Evolutionary conservation across 116 monocot species (phyloP).

Genomic region (Iris pallida): DNA sequence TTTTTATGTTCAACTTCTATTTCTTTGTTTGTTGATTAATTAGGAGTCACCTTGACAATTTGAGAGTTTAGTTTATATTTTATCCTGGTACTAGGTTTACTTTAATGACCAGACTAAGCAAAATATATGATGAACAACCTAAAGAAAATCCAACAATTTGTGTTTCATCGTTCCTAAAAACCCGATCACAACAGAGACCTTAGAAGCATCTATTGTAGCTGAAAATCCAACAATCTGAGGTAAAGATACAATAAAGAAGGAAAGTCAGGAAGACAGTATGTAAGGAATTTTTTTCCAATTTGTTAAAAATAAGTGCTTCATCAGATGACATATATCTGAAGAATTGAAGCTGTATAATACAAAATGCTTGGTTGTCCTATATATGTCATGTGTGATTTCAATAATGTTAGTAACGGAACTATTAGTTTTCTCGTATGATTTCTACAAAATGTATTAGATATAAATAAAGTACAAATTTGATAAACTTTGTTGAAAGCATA

Average conservation of each 20-base stretch:
- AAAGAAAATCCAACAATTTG: too few species aligned
- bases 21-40: too few species aligned
- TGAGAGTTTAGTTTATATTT: too few species aligned
- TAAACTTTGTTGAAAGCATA: background rate
- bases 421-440: background rate
- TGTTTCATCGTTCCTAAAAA: slow-evolving; percentile 58
- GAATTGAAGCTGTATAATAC: slow-evolving; percentile 97
- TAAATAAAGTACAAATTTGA: background rate
- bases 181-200: slow-evolving; percentile 83
- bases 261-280: background rate
- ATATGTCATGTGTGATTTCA: slow-evolving; percentile 40
- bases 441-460: background rate
- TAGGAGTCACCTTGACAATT: too few species aligned
- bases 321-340: slow-evolving; percentile 54
- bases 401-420: background rate
- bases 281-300: background rate
- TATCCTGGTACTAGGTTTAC: too few species aligned
- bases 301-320: background rate
- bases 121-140: too few species aligned
- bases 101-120: too few species aligned
- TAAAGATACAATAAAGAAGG: slow-evolving; percentile 6
- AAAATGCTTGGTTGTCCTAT: slow-evolving; percentile 94
- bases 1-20: too few species aligned
- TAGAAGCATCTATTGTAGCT: slow-evolving; percentile 93
- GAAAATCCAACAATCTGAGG: slow-evolving; percentile 93